phyloP scores from a whole-genome alignment of 257 asterid genomes.

The Jaltomata sinuosa region DNA sequence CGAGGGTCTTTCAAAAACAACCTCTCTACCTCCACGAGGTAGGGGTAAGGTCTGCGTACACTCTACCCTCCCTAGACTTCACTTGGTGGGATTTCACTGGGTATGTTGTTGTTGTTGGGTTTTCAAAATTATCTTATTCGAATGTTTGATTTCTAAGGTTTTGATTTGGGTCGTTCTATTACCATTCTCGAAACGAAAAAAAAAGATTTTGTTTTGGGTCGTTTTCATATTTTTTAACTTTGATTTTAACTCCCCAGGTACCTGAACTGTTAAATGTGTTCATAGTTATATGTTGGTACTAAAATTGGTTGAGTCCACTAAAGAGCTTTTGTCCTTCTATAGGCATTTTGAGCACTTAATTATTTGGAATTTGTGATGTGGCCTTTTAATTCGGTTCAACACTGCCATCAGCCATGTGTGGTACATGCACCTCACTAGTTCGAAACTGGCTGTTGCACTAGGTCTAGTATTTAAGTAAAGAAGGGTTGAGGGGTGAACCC shows the following conservation, averaged over 20 bases:
- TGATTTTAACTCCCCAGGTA: not conserved
- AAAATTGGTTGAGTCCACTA: not conserved
- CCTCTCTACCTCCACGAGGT: too few relatives aligned
- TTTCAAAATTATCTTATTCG: not conserved
- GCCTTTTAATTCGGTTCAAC: not conserved
- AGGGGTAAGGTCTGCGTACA: too few relatives aligned
- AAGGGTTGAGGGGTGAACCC: not conserved
- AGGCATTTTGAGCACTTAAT: not conserved
- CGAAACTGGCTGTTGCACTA: not conserved
- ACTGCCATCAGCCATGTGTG: not conserved
- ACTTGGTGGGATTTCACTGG: too few relatives aligned
- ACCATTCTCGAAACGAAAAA: too few relatives aligned
- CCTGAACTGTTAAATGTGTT: not conserved
- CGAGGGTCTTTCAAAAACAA: too few relatives aligned
- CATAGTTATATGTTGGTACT: not conserved
- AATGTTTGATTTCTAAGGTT: not conserved
- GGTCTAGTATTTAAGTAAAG: not conserved
- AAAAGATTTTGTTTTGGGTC: not conserved
- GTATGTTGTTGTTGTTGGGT: too few relatives aligned
- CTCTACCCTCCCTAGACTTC: too few relatives aligned
- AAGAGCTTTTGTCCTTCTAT: not conserved
- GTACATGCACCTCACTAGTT: not conserved
- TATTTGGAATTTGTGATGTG: not conserved
- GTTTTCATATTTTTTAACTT: not conserved
- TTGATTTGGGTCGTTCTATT: not conserved